Evolutionary conservation across 306 rosid species (phyloP).

Genomic region (Sechiopsis laciniata): DNA sequence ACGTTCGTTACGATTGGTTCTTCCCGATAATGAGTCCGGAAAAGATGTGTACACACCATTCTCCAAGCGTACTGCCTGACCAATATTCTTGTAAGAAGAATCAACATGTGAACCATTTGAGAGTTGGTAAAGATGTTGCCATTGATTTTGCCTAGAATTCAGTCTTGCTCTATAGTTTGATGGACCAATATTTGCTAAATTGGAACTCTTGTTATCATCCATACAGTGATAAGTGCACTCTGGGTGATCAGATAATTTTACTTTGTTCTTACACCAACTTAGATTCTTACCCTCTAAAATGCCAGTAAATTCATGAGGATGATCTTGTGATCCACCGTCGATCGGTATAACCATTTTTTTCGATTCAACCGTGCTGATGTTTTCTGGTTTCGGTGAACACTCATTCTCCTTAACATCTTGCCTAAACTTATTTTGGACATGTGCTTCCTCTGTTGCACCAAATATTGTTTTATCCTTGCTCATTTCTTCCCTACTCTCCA

Average conservation of each 20-base stretch:
- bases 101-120: conserved; percentile 44
- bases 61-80: conserved; percentile 45
- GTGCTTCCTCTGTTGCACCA: conserved; percentile 40
- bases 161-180: conserved; percentile 44
- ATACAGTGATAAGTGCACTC: conserved; percentile 22
- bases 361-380: conserved; percentile 31
- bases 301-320: conserved; percentile 35
- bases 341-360: conserved; percentile 37
- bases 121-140: conserved; percentile 63
- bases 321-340: conserved; percentile 30
- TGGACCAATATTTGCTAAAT: conserved; percentile 52
- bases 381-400: conserved; percentile 32
- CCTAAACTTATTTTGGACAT: conserved; percentile 37
- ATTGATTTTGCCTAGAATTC: conserved; percentile 41
- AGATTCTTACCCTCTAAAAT: conserved; percentile 37
- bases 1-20: conserved; percentile 38
- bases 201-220: conserved; percentile 42
- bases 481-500: conserved; percentile 55
- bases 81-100: conserved; percentile 36
- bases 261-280: conserved; percentile 26
- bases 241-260: conserved; percentile 38
- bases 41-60: conserved; percentile 42
- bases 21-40: conserved; percentile 43
- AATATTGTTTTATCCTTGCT: conserved; percentile 42
- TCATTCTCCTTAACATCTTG: conserved; percentile 33